phyloP scores from a whole-genome alignment of 352 stramenopile genomes.

The Phytophthora rubi region DNA sequence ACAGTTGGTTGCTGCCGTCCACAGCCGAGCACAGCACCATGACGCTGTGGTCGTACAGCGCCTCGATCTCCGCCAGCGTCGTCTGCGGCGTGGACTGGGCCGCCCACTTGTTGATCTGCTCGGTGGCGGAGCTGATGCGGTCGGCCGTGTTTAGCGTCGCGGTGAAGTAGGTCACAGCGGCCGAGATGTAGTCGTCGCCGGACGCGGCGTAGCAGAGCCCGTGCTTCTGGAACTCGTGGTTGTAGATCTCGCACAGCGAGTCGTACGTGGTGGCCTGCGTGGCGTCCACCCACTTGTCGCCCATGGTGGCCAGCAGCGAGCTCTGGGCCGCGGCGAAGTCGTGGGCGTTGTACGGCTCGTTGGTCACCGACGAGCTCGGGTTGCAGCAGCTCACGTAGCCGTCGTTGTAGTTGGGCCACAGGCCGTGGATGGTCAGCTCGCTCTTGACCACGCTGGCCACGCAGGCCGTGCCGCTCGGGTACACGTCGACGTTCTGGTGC shows the following conservation, averaged over 20 bases:
- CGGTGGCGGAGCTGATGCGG: conserved; percentile 44
- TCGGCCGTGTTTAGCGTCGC: conserved; percentile 63
- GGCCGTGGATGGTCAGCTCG: conserved; percentile 75
- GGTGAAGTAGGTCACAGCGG: conserved; percentile 70
- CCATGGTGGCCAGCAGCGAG: conserved; percentile 63
- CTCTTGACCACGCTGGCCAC: conserved; percentile 48
- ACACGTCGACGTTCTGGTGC: conserved; percentile 78
- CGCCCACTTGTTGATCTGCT: conserved; percentile 70
- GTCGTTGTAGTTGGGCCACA: conserved; percentile 84
- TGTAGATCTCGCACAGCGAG: conserved; percentile 80
- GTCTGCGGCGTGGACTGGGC: conserved; percentile 33
- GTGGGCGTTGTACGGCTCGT: conserved; percentile 64
- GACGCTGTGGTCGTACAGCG: conserved; percentile 66
- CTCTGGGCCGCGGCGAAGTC: conserved; percentile 50
- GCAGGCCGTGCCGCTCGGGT: conserved; percentile 63
- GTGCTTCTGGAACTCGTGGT: conserved; percentile 89
- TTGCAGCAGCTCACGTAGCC: conserved; percentile 82
- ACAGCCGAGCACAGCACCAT: conserved; percentile 72
- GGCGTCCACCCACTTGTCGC: conserved; percentile 69
- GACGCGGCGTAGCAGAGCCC: conserved; percentile 74
- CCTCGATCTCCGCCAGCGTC: conserved; percentile 48
- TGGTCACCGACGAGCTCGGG: conserved; percentile 56
- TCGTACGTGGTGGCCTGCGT: conserved; percentile 62
- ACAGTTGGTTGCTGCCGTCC: conserved; percentile 65
- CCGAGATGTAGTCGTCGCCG: conserved; percentile 56